Percentiles rank a stretch among this genome's conserved stretches.
phyloP scores from a whole-genome alignment of 176 grass and related monocot species.

The Hordeum marinum region DNA sequence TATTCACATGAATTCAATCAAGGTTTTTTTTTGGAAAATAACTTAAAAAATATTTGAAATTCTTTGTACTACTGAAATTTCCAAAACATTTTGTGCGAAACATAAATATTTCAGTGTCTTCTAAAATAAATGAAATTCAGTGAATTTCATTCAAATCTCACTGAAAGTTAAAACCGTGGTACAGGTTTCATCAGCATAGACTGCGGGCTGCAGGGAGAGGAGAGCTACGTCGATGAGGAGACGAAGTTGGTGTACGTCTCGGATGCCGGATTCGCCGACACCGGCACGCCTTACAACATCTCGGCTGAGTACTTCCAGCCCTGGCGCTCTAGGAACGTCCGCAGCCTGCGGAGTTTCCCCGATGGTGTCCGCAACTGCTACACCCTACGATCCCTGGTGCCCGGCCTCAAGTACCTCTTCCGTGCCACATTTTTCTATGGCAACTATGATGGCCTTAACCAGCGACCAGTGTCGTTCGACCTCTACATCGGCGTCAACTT shows the following conservation, averaged over 20 bases:
- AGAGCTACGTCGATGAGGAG: conserved; percentile 17
- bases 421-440: background rate
- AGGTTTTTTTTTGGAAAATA: too few relatives aligned
- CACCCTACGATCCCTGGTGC: conserved; percentile 28
- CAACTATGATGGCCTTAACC: background rate
- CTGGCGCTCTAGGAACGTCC: background rate
- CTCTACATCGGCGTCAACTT: conserved; percentile 23
- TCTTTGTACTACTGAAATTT: too few relatives aligned
- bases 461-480: background rate
- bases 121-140: too few relatives aligned
- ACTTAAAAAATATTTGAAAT: too few relatives aligned
- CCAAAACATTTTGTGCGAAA: too few relatives aligned
- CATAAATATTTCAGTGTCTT: too few relatives aligned
- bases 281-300: background rate
- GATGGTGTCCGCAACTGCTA: conserved; percentile 48
- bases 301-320: conserved; percentile 5
- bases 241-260: background rate
- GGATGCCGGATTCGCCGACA: background rate
- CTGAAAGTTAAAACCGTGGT: too few relatives aligned
- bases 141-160: too few relatives aligned
- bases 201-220: conserved; percentile 26
- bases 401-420: conserved; percentile 29
- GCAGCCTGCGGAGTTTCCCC: conserved; percentile 42
- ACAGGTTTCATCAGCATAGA: background rate
- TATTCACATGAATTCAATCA: too few relatives aligned